Conservation (phyloP, 768 basidiomycete species). For the Xerocomellus dryophilus region DNA sequence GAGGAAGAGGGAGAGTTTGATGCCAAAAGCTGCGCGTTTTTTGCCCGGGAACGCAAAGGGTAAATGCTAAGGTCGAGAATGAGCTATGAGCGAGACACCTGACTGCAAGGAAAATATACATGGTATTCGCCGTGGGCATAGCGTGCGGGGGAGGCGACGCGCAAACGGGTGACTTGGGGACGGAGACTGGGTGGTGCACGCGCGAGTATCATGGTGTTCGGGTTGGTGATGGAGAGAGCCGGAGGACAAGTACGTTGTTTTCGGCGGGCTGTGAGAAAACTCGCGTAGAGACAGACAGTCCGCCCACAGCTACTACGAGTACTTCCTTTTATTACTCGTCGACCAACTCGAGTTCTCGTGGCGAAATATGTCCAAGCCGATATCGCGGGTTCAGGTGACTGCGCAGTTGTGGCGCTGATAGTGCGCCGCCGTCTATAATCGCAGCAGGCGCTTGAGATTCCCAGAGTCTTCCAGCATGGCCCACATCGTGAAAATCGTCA, state of each 20-base stretch:
- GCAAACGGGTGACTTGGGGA: conserved; percentile 36
- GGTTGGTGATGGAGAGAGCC: conserved; percentile 12
- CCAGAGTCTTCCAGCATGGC: conserved; percentile 40
- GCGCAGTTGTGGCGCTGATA: conserved; percentile 15
- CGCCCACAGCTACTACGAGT: background rate
- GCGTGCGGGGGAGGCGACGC: conserved; percentile 33
- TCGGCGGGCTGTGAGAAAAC: conserved; percentile 20
- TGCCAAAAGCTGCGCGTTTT: conserved; percentile 45
- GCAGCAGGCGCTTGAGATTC: background rate
- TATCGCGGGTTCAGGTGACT: background rate
- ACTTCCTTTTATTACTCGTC: background rate
- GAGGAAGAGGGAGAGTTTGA: conserved; percentile 39
- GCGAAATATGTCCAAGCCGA: background rate
- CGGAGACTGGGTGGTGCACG: conserved; percentile 43
- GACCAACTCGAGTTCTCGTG: background rate
- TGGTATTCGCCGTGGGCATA: conserved; percentile 53
- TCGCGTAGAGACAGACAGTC: background rate
- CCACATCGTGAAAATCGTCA: conserved; percentile 37
- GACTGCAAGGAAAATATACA: conserved; percentile 33
- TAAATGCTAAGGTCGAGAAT: conserved; percentile 41
- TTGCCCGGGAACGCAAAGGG: conserved; percentile 54
- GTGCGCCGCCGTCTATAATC: background rate
- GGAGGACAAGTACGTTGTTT: background rate
- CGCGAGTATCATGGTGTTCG: conserved; percentile 37
- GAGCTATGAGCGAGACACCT: conserved; percentile 5